A percentile compares a stretch with the other conserved stretches of the same genome.
These are phyloP conservation scores for Aspergillus niger DNA, from an alignment of 2,329 filamentous ascomycete species.

Conservation along the genomic window DNA sequence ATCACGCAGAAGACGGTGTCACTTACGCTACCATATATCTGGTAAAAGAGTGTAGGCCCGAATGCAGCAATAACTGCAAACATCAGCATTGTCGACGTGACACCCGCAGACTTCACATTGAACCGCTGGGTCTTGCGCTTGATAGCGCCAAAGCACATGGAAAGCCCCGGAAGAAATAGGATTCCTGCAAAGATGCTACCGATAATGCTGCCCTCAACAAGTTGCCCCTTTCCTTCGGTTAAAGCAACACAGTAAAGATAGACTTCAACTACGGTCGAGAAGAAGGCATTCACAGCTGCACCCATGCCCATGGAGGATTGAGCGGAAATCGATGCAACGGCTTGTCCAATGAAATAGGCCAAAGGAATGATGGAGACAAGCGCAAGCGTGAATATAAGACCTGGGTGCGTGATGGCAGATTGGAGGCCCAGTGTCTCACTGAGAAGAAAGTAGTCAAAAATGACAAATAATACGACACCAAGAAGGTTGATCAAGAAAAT, in stretches of 20 bases:
- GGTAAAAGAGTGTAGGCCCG: constrained; percentile 94
- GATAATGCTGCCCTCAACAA: constrained; percentile 96
- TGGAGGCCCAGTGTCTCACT: constrained; percentile 68
- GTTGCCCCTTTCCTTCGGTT: constrained; percentile 83
- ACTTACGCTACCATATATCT: constrained; percentile 87
- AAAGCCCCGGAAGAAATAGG: constrained; percentile 87
- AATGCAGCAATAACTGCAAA: constrained; percentile 96
- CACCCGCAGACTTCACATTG: constrained; percentile 93
- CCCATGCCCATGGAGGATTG: constrained; percentile 98
- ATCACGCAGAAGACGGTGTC: constrained; percentile 16
- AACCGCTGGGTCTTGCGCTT: constrained; percentile 98
- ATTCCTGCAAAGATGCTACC: constrained; percentile 98
- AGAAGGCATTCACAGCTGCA: constrained; percentile 96
- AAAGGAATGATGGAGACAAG: constrained; percentile 92
- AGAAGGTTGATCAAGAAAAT: constrained; percentile 98
- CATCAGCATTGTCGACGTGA: constrained; percentile 95
- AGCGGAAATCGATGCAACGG: constrained; percentile 95
- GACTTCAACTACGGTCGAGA: constrained; percentile 95
- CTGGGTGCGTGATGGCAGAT: constrained; percentile 74
- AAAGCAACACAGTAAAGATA: constrained; percentile 96
- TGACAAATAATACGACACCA: constrained; percentile 88
- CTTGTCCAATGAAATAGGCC: constrained; percentile 98
- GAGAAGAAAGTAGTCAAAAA: constrained; percentile 87
- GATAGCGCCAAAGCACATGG: constrained; percentile 98
- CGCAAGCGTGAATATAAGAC: constrained; percentile 80